Evolutionary conservation across 306 rosid genomes (phyloP).

Genomic region (Betula pendula): DNA sequence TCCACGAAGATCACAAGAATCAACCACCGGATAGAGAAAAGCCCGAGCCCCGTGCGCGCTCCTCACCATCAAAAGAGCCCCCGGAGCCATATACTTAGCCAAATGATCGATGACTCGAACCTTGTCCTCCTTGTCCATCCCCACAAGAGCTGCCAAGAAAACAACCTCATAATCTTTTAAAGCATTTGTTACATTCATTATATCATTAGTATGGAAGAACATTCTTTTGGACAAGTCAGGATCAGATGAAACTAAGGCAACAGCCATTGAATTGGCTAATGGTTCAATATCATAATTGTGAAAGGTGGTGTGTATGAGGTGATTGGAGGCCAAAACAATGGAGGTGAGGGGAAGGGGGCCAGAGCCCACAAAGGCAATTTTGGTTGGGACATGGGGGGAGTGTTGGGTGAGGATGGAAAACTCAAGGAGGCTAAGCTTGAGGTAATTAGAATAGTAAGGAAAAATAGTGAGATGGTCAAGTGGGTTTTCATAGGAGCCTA

Average conservation of each 20-base stretch:
- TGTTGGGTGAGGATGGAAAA: constrained; percentile 59
- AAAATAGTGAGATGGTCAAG: constrained; percentile 59
- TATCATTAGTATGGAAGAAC: constrained; percentile 63
- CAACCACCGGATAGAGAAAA: constrained; percentile 83
- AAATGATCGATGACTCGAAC: constrained; percentile 54
- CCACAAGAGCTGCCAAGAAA: constrained; percentile 85
- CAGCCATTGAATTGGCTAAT: constrained; percentile 64
- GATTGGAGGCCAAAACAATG: constrained; percentile 68
- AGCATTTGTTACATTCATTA: constrained; percentile 49
- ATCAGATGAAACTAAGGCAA: constrained; percentile 45
- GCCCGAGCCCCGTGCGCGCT: constrained; percentile 92
- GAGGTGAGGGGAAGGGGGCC: constrained; percentile 93
- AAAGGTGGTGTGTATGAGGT: constrained; percentile 54
- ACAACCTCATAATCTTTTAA: constrained; percentile 66
- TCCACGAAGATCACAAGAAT: constrained; percentile 59
- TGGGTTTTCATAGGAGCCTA: constrained; percentile 53
- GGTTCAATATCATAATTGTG: constrained; percentile 79
- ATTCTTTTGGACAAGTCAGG: constrained; percentile 65
- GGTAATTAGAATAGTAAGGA: constrained; percentile 78
- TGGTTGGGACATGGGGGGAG: constrained; percentile 29
- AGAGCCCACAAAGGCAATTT: constrained; percentile 80
- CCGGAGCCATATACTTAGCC: constrained; percentile 63
- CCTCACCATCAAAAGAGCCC: constrained; percentile 71
- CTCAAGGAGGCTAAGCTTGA: constrained; percentile 76
- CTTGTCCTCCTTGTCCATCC: constrained; percentile 73